Evolutionary conservation across 441 rosid genomes (phyloP), one percentile per base, ranked within the genome.

Genomic region (Populus hybrid): DNA sequence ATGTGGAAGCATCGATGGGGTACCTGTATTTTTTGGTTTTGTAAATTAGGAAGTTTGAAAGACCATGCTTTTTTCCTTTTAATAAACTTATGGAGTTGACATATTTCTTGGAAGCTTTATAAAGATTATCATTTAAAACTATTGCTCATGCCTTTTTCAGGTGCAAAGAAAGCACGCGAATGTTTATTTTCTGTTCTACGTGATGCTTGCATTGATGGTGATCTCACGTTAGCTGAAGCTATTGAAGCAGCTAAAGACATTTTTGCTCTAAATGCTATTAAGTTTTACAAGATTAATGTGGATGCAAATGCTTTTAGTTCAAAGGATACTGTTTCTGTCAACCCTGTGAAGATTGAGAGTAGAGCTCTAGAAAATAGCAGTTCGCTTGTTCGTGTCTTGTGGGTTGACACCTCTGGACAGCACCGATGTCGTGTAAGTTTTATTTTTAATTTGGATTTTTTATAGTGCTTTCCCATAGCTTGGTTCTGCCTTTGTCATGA

Each of bases 371-470:
- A 88, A 81, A 73, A 71, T 68, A 81, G 64, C 76, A 79, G 72
- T 30, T 78, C 74, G 24, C 82, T 94, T 79, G 87, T 92, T 79
- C 97, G 99, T 36, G 14, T 94, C 63, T 79, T 96, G 34, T 96
- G 98, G 99, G 90, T 88, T 74, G 98, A 94, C 88, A 68, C 96
- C 70, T 92, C 97, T 74, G 99, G 99, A 81, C 99, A 94, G 80
- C 94, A 91, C 76, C 87, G 99, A 91, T 94, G 94, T 76, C 98
- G 98, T 14, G 99, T 94, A 80, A 85, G 97, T 84, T 74, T 24
- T 76, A 42, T 36, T 3, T 30, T 40, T 24, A n/a, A 19, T 14
- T 85, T 79, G 38, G 65, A 70, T 38, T 76, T 85, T 42, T 38
- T 34, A 42, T 38, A 7, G 10, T 30, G 50, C 65, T 23, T 69